A percentile compares a stretch with the other conserved stretches of the same genome.
Evolutionary conservation across 2,329 filamentous ascomycete species (phyloP).

Genomic region (Nemania abortiva): DNA sequence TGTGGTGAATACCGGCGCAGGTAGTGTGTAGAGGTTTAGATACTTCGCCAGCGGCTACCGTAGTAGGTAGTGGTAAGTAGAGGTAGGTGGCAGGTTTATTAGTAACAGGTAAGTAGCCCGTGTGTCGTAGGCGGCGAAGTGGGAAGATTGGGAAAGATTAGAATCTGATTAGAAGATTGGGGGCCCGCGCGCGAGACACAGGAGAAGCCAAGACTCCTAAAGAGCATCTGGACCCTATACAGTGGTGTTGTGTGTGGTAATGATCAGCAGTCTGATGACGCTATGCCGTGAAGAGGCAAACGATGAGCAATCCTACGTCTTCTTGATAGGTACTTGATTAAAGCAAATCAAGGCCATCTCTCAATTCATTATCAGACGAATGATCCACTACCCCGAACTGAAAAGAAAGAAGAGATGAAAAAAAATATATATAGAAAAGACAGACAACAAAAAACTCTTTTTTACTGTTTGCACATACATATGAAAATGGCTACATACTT

Average conservation of each 20-base stretch:
- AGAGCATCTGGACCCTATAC: slow-evolving; percentile 49
- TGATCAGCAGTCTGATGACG: slow-evolving; percentile 51
- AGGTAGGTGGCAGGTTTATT: slow-evolving; percentile 13
- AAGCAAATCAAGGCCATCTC: slow-evolving; percentile 24
- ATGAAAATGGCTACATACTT: neutral
- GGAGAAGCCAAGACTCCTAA: slow-evolving; percentile 40
- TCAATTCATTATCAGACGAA: slow-evolving; percentile 2
- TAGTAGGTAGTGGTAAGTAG: neutral
- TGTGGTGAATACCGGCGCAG: slow-evolving; percentile 22
- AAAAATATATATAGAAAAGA: neutral
- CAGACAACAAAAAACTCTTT: neutral
- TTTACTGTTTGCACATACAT: neutral
- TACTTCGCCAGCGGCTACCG: slow-evolving; percentile 32
- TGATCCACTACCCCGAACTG: neutral
- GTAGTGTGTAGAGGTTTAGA: slow-evolving; percentile 11
- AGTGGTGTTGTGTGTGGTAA: slow-evolving; percentile 46
- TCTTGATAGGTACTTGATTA: slow-evolving; percentile 20
- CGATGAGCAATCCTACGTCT: slow-evolving; percentile 35
- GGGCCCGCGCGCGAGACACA: slow-evolving; percentile 42
- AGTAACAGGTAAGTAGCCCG: slow-evolving; percentile 21
- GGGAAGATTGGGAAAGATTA: slow-evolving; percentile 27
- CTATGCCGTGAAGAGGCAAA: slow-evolving; percentile 47
- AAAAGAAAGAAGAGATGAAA: neutral
- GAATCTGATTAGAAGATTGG: slow-evolving; percentile 34
- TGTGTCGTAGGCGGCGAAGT: slow-evolving; percentile 28